Percentiles rank a stretch among this genome's conserved stretches.
Conservation (phyloP, 768 basidiomycete genomes). For the Naganishia vishniacii region DNA sequence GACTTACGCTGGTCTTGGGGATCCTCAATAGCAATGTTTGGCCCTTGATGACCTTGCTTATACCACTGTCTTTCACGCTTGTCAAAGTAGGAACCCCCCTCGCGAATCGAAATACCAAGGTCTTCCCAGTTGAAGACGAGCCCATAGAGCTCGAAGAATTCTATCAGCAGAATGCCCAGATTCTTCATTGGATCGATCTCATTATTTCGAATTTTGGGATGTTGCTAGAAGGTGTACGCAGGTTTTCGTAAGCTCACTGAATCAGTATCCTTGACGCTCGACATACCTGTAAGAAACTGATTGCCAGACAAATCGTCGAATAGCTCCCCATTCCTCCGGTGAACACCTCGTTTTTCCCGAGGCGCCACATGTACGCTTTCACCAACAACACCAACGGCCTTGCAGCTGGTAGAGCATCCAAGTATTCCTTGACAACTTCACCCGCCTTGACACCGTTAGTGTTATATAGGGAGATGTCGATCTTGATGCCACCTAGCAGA, state of each 20-base stretch:
- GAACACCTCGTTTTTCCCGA: slow-evolving; percentile 97
- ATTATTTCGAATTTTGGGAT: slow-evolving; percentile 82
- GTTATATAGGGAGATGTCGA: slow-evolving; percentile 93
- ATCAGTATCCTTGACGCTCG: slow-evolving; percentile 22
- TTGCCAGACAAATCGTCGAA: slow-evolving; percentile 83
- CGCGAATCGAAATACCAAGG: slow-evolving; percentile 77
- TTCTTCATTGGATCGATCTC: slow-evolving; percentile 84
- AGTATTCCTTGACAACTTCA: slow-evolving; percentile 71
- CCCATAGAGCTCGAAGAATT: slow-evolving; percentile 96
- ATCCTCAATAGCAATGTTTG: slow-evolving; percentile 75
- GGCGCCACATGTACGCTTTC: slow-evolving; percentile 81
- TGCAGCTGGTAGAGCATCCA: slow-evolving; percentile 70
- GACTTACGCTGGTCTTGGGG: slow-evolving; percentile 78
- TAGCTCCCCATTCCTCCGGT: slow-evolving; percentile 92
- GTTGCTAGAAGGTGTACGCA: slow-evolving; percentile 57
- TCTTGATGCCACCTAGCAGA: slow-evolving; percentile 48
- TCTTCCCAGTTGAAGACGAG: slow-evolving; percentile 83
- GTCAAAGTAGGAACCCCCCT: slow-evolving; percentile 82
- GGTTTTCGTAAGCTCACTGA: background rate
- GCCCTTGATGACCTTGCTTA: slow-evolving; percentile 50
- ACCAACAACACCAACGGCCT: slow-evolving; percentile 77
- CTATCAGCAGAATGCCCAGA: slow-evolving; percentile 87
- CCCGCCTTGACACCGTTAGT: slow-evolving; percentile 74
- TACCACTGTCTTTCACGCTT: slow-evolving; percentile 81
- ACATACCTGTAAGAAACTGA: slow-evolving; percentile 80